Evolutionary conservation across 805 yeast species (phyloP), one percentile per base, ranked within the genome.

Genomic region (Schwanniomyces polymorphus): DNA sequence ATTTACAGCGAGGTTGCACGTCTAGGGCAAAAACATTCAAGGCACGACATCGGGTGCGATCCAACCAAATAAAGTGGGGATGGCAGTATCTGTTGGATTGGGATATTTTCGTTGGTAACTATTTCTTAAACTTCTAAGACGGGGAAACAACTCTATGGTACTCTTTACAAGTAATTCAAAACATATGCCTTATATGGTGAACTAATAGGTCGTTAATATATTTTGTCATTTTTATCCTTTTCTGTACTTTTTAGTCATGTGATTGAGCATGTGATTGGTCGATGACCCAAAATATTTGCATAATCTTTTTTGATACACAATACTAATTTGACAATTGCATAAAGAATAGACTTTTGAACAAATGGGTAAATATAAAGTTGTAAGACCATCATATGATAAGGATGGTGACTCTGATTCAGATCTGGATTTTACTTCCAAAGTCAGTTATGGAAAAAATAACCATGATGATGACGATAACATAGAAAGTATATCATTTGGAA

Each of bases 401-500:
- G 59, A 59, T 14, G 57, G 54, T 11, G 59, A 48, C 17, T 38
- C 48, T 4, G 52, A 47, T 5, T 25, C 39, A 3, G 38, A 34
- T 14, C n/a, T 38, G n/a, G 40, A 37, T 14, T 18, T 16, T 26
- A n/a, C 17, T 11, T 18, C 21, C 8, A 23, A 37, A 17, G 38
- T 16, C 7, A 21, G 18, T 12, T 8, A 44, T 12, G 38, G 37
- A 27, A 34, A 43, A 18, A 26, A 38, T 11, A 46, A 44, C 7
- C 42, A 49, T 5, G 48, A 42, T 4, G 48, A 46, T 14, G 79
- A 76, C 43, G 84, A 75, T 50, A 87, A 79, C 45, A 50, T 80
- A 47, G 67, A 70, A 8, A 72, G 78, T 5, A 53, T 84, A n/a
- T 82, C 89, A 7, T 84, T 85, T 69, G 88, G 85, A 1, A 78